phyloP scores from a whole-genome alignment of 805 yeast genomes.

The Geotrichum ghanense region DNA sequence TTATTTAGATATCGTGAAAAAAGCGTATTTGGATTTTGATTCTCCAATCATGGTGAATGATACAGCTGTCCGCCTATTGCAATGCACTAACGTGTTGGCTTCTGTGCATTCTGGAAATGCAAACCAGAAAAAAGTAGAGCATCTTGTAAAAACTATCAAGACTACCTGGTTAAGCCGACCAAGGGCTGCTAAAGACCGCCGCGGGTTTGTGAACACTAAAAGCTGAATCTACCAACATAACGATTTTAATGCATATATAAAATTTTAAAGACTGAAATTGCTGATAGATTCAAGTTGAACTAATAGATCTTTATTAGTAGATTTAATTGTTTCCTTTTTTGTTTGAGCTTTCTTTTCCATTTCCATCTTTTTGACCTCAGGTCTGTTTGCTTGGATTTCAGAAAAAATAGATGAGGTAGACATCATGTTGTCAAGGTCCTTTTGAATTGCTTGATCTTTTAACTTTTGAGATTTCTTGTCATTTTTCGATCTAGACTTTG shows the following conservation, averaged over 20 bases:
- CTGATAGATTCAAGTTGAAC: constrained; percentile 12
- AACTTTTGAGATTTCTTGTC: constrained; percentile 3
- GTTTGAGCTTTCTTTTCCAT: constrained; percentile 3
- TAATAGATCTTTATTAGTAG: constrained; percentile 5
- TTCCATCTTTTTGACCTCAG: constrained; percentile 7
- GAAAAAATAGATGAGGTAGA: neutral
- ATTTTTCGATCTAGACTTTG: neutral
- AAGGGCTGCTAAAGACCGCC: constrained; percentile 15
- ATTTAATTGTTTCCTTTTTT: constrained; percentile 1
- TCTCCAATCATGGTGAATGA: constrained; percentile 12
- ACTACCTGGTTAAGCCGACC: constrained; percentile 21
- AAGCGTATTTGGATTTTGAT: constrained; percentile 9
- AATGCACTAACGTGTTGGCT: constrained; percentile 50
- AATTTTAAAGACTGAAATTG: constrained; percentile 6
- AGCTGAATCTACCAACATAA: neutral
- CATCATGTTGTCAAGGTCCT: neutral
- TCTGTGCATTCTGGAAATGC: constrained; percentile 43
- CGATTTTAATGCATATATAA: no score
- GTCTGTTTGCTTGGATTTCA: neutral
- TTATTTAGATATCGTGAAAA: neutral
- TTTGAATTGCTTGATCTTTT: constrained; percentile 1
- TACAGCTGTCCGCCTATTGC: constrained; percentile 32
- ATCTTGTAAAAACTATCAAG: constrained; percentile 26
- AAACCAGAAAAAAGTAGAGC: constrained; percentile 49
- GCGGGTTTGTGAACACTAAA: constrained; percentile 16